A percentile compares a stretch with the other conserved stretches of the same genome.
phyloP scores from a whole-genome alignment of 164 flowering plant species.

The Vitis labrusca region DNA sequence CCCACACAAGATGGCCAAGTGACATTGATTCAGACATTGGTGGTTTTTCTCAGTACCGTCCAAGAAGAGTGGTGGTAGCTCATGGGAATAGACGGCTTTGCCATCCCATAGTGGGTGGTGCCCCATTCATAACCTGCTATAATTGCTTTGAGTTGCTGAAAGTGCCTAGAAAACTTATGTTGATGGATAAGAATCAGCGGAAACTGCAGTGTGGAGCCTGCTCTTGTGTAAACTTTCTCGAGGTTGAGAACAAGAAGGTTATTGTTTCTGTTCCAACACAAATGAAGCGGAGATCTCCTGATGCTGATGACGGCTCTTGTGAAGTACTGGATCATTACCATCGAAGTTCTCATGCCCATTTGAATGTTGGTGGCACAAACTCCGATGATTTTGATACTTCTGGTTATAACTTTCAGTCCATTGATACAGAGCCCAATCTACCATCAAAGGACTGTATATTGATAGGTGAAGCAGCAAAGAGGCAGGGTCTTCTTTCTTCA shows the following conservation, averaged over 20 bases:
- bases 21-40: constrained; percentile 42
- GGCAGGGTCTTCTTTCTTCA: constrained; percentile 34
- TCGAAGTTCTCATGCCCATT: constrained; percentile 15
- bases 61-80: constrained; percentile 31
- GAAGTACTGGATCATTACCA: constrained; percentile 11
- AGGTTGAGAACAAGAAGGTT: constrained; percentile 40
- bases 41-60: constrained; percentile 33
- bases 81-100: constrained; percentile 33
- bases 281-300: constrained; percentile 4
- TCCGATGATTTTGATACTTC: constrained; percentile 46
- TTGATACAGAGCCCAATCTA: constrained; percentile 22
- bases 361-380: constrained; percentile 15
- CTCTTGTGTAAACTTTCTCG: constrained; percentile 42
- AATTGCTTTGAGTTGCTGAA: constrained; percentile 74
- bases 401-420: constrained; percentile 37
- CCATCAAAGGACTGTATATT: constrained; percentile 12
- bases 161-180: constrained; percentile 46
- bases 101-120: constrained; percentile 68
- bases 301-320: constrained; percentile 14
- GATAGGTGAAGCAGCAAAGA: constrained; percentile 28
- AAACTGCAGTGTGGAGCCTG: constrained; percentile 76
- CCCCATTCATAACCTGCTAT: constrained; percentile 73
- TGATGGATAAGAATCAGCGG: constrained; percentile 26
- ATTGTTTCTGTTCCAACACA: constrained; percentile 27
- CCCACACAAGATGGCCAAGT: constrained; percentile 44